phyloP scores from a whole-genome alignment of 2,329 filamentous ascomycete species.

The Aspergillus pseudoglaucus region DNA sequence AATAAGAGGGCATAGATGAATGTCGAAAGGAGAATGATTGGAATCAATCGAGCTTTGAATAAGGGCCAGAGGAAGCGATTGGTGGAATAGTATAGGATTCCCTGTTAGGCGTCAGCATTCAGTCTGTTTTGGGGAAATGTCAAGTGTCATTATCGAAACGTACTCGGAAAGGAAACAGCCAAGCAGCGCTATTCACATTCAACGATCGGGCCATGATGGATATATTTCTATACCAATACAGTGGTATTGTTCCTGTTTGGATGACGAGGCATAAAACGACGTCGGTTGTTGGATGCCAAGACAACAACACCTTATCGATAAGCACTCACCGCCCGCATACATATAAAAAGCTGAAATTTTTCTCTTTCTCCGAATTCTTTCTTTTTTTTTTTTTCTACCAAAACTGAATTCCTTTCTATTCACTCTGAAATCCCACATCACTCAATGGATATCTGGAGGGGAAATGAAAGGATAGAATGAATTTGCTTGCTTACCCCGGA shows the following conservation, averaged over 20 bases:
- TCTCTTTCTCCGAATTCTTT: constrained; percentile 14
- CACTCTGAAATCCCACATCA: constrained; percentile 37
- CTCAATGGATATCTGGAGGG: constrained; percentile 39
- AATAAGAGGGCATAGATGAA: constrained; percentile 84
- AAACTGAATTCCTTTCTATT: constrained; percentile 44
- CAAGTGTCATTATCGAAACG: constrained; percentile 7
- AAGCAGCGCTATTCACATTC: constrained; percentile 31
- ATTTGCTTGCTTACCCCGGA: constrained; percentile 41
- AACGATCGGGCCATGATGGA: constrained; percentile 1
- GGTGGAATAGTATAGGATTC: constrained; percentile 72
- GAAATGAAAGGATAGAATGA: constrained; percentile 42
- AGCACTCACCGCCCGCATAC: constrained; percentile 12
- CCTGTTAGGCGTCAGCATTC: constrained; percentile 36
- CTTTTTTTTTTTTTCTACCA: constrained; percentile 30
- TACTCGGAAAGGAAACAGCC: constrained; percentile 45
- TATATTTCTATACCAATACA: not conserved
- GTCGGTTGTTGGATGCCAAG: constrained; percentile 5
- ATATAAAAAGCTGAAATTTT: constrained; percentile 21
- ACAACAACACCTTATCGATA: constrained; percentile 29
- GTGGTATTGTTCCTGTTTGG: not conserved
- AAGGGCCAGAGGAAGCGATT: constrained; percentile 79
- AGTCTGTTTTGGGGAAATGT: constrained; percentile 4
- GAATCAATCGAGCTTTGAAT: constrained; percentile 68
- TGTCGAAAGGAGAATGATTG: constrained; percentile 71
- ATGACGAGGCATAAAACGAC: not conserved